Conservation (phyloP, 1,139 yeast genomes). For the Diutina mesorugosa region DNA sequence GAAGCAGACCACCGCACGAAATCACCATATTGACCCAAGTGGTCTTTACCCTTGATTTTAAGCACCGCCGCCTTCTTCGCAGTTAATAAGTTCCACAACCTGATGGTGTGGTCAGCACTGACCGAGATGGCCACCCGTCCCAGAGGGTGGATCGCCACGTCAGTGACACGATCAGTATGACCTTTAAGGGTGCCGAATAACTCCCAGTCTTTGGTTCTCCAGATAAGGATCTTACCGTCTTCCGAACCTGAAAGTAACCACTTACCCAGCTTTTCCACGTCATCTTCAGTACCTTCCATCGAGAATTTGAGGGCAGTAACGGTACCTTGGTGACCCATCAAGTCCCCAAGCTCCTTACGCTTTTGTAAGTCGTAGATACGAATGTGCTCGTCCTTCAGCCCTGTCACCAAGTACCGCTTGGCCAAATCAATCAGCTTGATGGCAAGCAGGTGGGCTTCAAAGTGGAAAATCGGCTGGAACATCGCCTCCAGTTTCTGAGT, state of each 20-base stretch:
- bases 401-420: constrained; percentile 79
- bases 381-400: constrained; percentile 93
- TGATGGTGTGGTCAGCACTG: constrained; percentile 68
- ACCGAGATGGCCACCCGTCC: constrained; percentile 87
- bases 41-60: constrained; percentile 57
- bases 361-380: constrained; percentile 88
- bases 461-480: constrained; percentile 90
- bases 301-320: constrained; percentile 69
- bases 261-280: constrained; percentile 37
- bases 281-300: constrained; percentile 18
- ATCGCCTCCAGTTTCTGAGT: constrained; percentile 27
- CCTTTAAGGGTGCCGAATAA: constrained; percentile 80
- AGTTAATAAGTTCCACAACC: constrained; percentile 95
- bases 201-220: constrained; percentile 99
- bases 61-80: constrained; percentile 87
- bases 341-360: constrained; percentile 85
- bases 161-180: constrained; percentile 66
- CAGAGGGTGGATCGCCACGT: constrained; percentile 82
- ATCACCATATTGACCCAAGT: constrained; percentile 53
- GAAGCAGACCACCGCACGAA: constrained; percentile 49
- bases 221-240: constrained; percentile 79
- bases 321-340: constrained; percentile 84
- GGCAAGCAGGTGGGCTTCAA: constrained; percentile 85
- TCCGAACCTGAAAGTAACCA: constrained; percentile 90
- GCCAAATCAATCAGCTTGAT: constrained; percentile 78